Conservation (phyloP, 768 basidiomycete species). For the Pisolithus marmoratus region DNA sequence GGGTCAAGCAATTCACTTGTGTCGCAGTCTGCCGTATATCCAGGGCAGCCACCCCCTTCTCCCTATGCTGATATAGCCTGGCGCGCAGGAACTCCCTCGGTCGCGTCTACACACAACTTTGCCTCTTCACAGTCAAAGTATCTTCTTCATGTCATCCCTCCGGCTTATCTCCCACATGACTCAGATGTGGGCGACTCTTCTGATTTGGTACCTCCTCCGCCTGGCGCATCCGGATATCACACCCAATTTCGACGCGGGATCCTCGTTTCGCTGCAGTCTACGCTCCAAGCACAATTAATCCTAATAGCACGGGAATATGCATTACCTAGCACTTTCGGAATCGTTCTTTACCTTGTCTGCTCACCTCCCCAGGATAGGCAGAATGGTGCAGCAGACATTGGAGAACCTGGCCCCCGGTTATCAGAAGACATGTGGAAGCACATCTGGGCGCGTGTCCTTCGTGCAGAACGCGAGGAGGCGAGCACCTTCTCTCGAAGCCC, state of each 20-base stretch:
- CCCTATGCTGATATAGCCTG: constrained; percentile 30
- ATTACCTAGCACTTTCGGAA: constrained; percentile 77
- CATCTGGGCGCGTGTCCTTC: constrained; percentile 72
- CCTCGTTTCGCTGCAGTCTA: constrained; percentile 81
- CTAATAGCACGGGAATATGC: constrained; percentile 94
- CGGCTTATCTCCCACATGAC: constrained; percentile 63
- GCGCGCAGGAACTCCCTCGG: constrained; percentile 48
- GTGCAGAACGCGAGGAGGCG: constrained; percentile 48
- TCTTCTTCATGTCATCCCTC: constrained; percentile 82
- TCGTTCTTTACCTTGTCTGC: constrained; percentile 76
- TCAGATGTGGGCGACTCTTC: constrained; percentile 36
- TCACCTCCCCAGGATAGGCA: constrained; percentile 21
- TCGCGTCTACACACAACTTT: constrained; percentile 35
- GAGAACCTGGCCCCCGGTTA: constrained; percentile 71
- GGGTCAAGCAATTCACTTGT: constrained; percentile 13
- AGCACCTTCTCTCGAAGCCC: constrained; percentile 28
- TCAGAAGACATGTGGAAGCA: constrained; percentile 86
- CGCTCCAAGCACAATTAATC: constrained; percentile 72
- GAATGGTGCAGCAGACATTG: constrained; percentile 29
- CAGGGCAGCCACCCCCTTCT: constrained; percentile 12
- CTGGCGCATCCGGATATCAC: constrained; percentile 68
- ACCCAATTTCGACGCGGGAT: constrained; percentile 76
- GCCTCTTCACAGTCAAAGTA: constrained; percentile 51
- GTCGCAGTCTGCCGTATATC: constrained; percentile 8
- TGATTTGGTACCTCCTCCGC: constrained; percentile 47